phyloP scores from a whole-genome alignment of 1,284 basidiomycete genomes.

The Ustilago nuda region DNA sequence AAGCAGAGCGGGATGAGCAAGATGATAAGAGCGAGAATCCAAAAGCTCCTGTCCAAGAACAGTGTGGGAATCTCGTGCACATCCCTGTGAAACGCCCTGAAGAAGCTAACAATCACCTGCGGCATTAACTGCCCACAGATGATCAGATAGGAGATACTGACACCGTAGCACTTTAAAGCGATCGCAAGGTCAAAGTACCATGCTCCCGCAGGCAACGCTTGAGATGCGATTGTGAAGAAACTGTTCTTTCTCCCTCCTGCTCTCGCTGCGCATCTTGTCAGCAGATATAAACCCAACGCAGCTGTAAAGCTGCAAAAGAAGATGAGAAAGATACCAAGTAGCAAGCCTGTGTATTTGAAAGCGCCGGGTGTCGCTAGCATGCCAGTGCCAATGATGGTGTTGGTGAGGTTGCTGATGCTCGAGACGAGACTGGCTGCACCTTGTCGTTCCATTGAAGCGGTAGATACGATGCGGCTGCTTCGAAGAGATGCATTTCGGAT shows the following conservation, averaged over 20 bases:
- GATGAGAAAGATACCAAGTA: slow-evolving; percentile 85
- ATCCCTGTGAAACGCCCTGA: slow-evolving; percentile 46
- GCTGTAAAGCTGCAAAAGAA: slow-evolving; percentile 84
- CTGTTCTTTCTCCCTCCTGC: slow-evolving; percentile 71
- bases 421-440: slow-evolving; percentile 50
- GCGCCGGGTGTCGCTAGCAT: slow-evolving; percentile 70
- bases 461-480: slow-evolving; percentile 33
- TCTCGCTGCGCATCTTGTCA: slow-evolving; percentile 87
- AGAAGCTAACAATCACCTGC: slow-evolving; percentile 86
- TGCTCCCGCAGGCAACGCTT: slow-evolving; percentile 76
- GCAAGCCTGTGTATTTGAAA: slow-evolving; percentile 70
- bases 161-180: slow-evolving; percentile 80
- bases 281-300: slow-evolving; percentile 87
- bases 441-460: slow-evolving; percentile 37
- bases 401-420: slow-evolving; percentile 68
- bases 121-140: slow-evolving; percentile 78
- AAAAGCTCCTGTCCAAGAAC: slow-evolving; percentile 78
- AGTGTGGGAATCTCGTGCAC: slow-evolving; percentile 52
- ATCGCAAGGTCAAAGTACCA: slow-evolving; percentile 92
- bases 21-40: slow-evolving; percentile 86
- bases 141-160: slow-evolving; percentile 82
- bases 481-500: slow-evolving; percentile 5
- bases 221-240: slow-evolving; percentile 59
- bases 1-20: slow-evolving; percentile 88
- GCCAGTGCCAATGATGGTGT: slow-evolving; percentile 68